Percentiles rank a stretch among this genome's conserved stretches.
Conservation (phyloP, 495 filamentous ascomycete species). For the Peziza echinospora region DNA sequence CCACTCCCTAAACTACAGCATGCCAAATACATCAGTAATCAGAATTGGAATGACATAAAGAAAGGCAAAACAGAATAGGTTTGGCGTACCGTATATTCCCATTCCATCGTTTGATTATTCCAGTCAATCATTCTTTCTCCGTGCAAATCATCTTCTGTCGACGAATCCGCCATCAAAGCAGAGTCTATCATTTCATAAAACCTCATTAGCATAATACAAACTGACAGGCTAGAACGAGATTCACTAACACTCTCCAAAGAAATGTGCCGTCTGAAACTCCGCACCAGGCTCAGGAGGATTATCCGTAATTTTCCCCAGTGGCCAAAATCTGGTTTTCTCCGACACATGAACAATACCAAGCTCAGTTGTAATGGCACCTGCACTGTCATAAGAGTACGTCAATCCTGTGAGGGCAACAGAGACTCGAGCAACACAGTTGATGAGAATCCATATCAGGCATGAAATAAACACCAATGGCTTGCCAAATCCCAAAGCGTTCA, state of each 20-base stretch:
- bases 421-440: conserved; percentile 9
- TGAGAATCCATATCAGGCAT: conserved; percentile 7
- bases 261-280: conserved; percentile 6
- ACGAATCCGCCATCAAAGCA: conserved; percentile 2
- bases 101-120: neutral
- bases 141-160: neutral
- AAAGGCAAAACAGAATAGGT: too few species aligned
- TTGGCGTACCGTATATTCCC: neutral
- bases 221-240: neutral
- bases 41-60: too few species aligned
- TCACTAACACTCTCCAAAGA: conserved; percentile 6
- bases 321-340: conserved; percentile 2
- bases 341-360: conserved; percentile 5
- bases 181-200: neutral
- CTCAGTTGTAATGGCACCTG: conserved; percentile 1
- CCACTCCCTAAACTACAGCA: conserved; percentile 5
- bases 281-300: neutral
- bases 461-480: neutral
- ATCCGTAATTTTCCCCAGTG: neutral
- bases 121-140: neutral
- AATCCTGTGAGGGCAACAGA: conserved; percentile 11
- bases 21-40: too few species aligned
- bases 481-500: neutral
- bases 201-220: too few species aligned
- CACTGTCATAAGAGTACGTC: conserved; percentile 12